phyloP scores from a whole-genome alignment of 2,329 filamentous ascomycete genomes.

The Hortaea sp. region DNA sequence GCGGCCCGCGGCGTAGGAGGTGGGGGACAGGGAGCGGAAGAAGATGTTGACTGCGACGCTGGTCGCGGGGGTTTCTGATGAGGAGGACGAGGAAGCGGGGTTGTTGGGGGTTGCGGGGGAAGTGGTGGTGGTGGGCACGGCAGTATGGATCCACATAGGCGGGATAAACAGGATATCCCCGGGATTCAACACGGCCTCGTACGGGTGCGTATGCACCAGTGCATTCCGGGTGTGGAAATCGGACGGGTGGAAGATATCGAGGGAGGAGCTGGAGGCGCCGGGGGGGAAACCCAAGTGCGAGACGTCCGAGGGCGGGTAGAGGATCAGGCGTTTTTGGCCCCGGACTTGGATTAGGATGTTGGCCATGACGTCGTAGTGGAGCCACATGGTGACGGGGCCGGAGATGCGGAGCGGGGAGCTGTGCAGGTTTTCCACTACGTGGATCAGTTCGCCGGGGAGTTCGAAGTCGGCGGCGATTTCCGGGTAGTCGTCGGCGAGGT shows the following conservation, averaged over 20 bases:
- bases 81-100: conserved; percentile 54
- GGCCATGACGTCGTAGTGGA: conserved; percentile 86
- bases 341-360: conserved; percentile 74
- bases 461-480: conserved; percentile 57
- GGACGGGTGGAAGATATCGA: conserved; percentile 53
- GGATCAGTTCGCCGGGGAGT: conserved; percentile 51
- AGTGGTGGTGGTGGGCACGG: conserved; percentile 41
- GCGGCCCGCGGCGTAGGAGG: conserved; percentile 59
- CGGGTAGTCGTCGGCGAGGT: conserved; percentile 62
- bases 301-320: conserved; percentile 73
- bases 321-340: conserved; percentile 61
- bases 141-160: conserved; percentile 74
- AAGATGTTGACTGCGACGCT: conserved; percentile 86
- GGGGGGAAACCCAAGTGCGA: conserved; percentile 58
- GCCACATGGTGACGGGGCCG: conserved; percentile 74
- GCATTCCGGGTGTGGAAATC: conserved; percentile 11
- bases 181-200: conserved; percentile 54
- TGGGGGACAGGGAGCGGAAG: conserved; percentile 54
- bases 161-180: conserved; percentile 76
- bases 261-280: conserved; percentile 68
- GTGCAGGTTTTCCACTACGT: conserved; percentile 55
- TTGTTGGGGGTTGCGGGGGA: conserved; percentile 85
- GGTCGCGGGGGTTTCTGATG: conserved; percentile 27
- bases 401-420: conserved; percentile 74
- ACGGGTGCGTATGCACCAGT: conserved; percentile 45